These are phyloP conservation scores for Pseudogymnoascus sp. DNA, from an alignment of 2,329 filamentous ascomycete species.

Conservation along the genomic window DNA sequence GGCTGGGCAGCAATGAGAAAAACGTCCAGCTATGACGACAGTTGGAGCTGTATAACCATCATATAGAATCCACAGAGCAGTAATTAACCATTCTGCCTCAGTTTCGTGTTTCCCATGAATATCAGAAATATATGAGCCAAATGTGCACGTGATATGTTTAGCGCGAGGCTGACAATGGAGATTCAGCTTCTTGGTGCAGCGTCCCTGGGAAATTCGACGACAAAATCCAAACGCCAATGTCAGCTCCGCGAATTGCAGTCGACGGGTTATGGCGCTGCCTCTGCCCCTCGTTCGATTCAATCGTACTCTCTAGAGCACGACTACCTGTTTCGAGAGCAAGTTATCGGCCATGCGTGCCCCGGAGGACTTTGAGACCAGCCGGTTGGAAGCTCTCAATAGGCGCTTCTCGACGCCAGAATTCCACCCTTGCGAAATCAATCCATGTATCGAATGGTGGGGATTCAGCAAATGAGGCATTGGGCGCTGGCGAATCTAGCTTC, in stretches of 20 bases:
- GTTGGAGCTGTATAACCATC: constrained; percentile 3
- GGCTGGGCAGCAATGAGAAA: not conserved
- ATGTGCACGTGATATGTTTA: not conserved
- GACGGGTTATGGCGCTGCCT: constrained; percentile 59
- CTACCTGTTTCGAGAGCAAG: not conserved
- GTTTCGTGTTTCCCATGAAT: not conserved
- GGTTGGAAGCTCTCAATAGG: not conserved
- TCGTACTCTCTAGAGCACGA: constrained; percentile 25
- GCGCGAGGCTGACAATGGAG: not conserved
- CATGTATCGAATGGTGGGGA: not conserved
- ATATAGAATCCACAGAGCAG: constrained; percentile 5
- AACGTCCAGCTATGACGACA: not conserved
- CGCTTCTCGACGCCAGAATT: not conserved
- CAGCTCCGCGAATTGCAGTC: constrained; percentile 28
- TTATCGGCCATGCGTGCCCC: not conserved
- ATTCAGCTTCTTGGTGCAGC: not conserved
- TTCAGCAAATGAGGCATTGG: not conserved
- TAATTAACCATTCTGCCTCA: not conserved
- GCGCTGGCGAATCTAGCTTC: not conserved
- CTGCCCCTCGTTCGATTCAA: constrained; percentile 45
- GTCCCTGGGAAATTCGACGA: not conserved
- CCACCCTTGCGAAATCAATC: not conserved
- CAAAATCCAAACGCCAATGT: constrained; percentile 23
- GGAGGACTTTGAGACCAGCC: not conserved
- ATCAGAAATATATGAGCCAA: not conserved